These are phyloP conservation scores for Rhizophagus sp. DNA, from an alignment of 192 early-diverging fungal species.

Conservation along the genomic window DNA sequence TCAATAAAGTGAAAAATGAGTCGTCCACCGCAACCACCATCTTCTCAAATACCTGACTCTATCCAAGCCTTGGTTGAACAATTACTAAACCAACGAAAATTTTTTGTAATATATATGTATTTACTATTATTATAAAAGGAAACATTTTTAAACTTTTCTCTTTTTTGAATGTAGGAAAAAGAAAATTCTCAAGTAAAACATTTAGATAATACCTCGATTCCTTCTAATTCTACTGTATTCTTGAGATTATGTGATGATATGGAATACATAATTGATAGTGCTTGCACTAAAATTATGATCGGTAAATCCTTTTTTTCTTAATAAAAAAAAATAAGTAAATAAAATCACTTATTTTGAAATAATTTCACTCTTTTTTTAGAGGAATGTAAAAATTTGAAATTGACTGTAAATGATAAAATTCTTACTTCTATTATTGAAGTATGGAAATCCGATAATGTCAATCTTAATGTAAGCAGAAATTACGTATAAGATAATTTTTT, in stretches of 20 bases:
- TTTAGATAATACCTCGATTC: slow-evolving; percentile 15
- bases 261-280: slow-evolving; percentile 10
- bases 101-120: background rate
- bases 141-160: background rate
- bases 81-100: slow-evolving; percentile 2
- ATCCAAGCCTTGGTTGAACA: background rate
- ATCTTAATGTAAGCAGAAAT: background rate
- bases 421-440: slow-evolving; percentile 28
- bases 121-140: background rate
- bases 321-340: background rate
- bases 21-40: background rate
- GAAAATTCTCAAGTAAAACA: background rate
- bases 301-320: background rate
- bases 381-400: slow-evolving; percentile 20
- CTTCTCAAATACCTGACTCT: background rate
- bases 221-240: slow-evolving; percentile 16
- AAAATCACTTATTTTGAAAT: background rate
- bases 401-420: slow-evolving; percentile 26
- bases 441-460: slow-evolving; percentile 16
- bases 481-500: background rate
- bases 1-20: background rate
- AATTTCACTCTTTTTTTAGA: background rate
- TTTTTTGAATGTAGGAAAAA: background rate
- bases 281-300: slow-evolving; percentile 29
- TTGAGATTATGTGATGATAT: slow-evolving; percentile 22